Evolutionary conservation across 2,329 filamentous ascomycete species (phyloP).

Genomic region (Fusarium metavorans): DNA sequence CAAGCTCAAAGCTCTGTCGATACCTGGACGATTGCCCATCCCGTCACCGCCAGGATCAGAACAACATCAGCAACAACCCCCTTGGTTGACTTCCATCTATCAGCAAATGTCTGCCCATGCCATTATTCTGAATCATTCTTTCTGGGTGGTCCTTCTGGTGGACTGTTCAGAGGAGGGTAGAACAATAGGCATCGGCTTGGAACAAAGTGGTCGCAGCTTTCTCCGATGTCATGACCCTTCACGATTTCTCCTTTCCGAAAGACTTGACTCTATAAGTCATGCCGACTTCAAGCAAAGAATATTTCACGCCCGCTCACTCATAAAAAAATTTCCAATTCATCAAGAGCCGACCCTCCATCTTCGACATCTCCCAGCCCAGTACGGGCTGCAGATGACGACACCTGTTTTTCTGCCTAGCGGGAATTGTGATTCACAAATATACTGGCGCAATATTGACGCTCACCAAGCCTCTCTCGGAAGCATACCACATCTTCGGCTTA

Average conservation of each 20-base stretch:
- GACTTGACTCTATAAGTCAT: neutral
- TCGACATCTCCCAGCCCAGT: neutral
- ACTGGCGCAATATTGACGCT: neutral
- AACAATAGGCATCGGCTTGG: neutral
- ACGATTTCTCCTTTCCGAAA: neutral
- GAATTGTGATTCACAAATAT: neutral
- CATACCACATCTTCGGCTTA: too few relatives aligned
- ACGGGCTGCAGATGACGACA: neutral
- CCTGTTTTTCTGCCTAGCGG: neutral
- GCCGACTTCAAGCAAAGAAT: neutral
- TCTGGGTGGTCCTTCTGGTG: neutral
- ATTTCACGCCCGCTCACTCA: neutral
- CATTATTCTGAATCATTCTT: neutral
- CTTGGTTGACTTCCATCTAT: neutral
- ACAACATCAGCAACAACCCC: neutral
- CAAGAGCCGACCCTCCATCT: neutral
- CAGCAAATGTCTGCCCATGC: too few relatives aligned
- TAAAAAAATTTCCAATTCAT: neutral
- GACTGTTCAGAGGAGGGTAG: neutral
- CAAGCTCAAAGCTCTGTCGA: neutral
- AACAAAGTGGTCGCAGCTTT: rapidly evolving
- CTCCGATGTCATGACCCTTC: neutral
- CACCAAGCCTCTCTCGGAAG: neutral
- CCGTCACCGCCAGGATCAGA: neutral
- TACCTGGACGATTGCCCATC: neutral